Evolutionary conservation across 352 stramenopile species (phyloP), one percentile per base, ranked within the genome.

Genomic region (Phytophthora idaei): DNA sequence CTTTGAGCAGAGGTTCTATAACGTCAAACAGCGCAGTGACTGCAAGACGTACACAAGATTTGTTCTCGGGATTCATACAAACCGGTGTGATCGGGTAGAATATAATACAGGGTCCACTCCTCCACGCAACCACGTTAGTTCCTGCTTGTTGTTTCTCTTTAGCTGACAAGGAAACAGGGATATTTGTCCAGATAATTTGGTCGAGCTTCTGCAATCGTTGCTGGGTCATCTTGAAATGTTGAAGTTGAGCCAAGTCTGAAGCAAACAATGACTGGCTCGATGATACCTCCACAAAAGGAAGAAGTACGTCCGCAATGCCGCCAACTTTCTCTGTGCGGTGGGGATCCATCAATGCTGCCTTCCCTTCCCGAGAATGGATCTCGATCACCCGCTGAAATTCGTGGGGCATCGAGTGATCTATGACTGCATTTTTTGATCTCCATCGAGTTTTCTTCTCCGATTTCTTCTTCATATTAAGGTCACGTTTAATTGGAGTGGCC

Each of bases 321-420:
- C 52, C 61, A 11, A 11, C 57, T 28, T 14, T 27, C 5, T 6
- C 55, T 37, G 59, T 60, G 39, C 37, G 45, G 41, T 66, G 49
- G 1, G 71, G 60, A 29, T 77, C 53, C 62, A 74, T 68, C 39
- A 64, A 2, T 25, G n/a, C 14, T 41, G 51, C 62, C 5, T 54
- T 61, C 15, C 47, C 28, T 36, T 59, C 51, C 8, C 7, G 49
- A 17, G 0, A 29, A 25, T 36, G 6, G 21, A 78, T 25, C 29
- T 74, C 63, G 17, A 80, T 48, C 5, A 81, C 46, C 15, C 67
- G 67, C 54, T 85, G 72, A 49, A 88, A 80, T 25, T 64, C 50
- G 6, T 76, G 57, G 7, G 77, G 66, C 27, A 76, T 75, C 0
- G 61, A 55, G 51, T 80, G 58, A 53, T 75, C 48, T 57, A 82